A percentile compares a stretch with the other conserved stretches of the same genome.
Conservation (phyloP, 305 asterid species). For the Fraxinus platypoda region DNA sequence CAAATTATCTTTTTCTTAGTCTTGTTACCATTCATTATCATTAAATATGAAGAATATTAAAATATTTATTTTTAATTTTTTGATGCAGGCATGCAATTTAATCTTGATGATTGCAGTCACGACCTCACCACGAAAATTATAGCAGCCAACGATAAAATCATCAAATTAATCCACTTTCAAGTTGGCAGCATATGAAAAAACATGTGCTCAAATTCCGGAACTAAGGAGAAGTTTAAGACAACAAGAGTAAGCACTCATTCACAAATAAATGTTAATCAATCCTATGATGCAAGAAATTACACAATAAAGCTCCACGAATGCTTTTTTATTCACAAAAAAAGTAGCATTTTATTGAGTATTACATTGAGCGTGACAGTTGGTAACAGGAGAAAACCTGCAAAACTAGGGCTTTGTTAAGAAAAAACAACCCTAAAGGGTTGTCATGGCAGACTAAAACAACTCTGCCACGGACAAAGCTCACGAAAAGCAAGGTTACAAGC, state of each 20-base stretch:
- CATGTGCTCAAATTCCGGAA: neutral
- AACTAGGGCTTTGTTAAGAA: slow-evolving; percentile 58
- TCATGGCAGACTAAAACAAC: slow-evolving; percentile 44
- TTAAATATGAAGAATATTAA: too few relatives aligned
- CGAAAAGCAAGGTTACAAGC: slow-evolving; percentile 36
- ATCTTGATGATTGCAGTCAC: neutral
- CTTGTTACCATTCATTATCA: neutral
- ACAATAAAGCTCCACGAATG: neutral
- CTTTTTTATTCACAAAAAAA: neutral
- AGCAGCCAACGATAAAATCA: neutral
- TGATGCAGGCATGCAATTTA: neutral
- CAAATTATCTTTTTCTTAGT: neutral
- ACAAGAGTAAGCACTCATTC: neutral
- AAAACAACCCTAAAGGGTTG: slow-evolving; percentile 46
- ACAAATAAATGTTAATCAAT: neutral
- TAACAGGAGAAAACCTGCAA: slow-evolving; percentile 28
- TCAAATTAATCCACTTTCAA: neutral
- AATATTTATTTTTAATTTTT: too few relatives aligned
- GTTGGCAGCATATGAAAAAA: neutral
- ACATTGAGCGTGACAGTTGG: neutral
- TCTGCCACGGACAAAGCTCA: slow-evolving; percentile 74
- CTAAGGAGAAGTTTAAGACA: neutral
- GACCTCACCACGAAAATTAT: neutral
- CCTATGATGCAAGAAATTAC: neutral
- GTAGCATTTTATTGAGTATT: neutral